Evolutionary conservation across 1,139 yeast species (phyloP).

Genomic region (Lodderomyces theae): DNA sequence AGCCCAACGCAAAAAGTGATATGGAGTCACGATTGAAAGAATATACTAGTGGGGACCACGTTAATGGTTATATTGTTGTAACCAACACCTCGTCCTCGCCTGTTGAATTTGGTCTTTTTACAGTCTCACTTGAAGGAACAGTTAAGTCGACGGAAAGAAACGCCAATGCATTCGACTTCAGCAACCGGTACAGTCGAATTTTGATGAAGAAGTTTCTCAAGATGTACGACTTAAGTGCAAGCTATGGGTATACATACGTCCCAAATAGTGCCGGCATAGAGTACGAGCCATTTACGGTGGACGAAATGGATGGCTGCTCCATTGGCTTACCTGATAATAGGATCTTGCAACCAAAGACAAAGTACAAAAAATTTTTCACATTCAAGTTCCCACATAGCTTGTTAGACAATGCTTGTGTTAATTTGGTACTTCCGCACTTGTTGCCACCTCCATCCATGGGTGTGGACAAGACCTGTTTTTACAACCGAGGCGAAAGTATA

Average conservation of each 20-base stretch:
- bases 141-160: conserved; percentile 34
- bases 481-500: conserved; percentile 33
- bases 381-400: conserved; percentile 60
- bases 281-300: conserved; percentile 43
- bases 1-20: conserved; percentile 33
- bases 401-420: conserved; percentile 57
- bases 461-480: conserved; percentile 44
- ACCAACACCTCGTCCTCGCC: conserved; percentile 39
- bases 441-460: conserved; percentile 69
- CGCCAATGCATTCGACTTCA: conserved; percentile 15
- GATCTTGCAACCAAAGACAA: conserved; percentile 46
- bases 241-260: conserved; percentile 41
- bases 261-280: conserved; percentile 52
- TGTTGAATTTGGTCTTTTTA: conserved; percentile 44
- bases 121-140: conserved; percentile 48
- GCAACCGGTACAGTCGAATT: conserved; percentile 27
- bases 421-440: conserved; percentile 51
- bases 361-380: conserved; percentile 61
- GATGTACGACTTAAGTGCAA: conserved; percentile 49
- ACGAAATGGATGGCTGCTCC: conserved; percentile 44
- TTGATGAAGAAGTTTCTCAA: conserved; percentile 44
- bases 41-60: conserved; percentile 41
- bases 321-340: conserved; percentile 55
- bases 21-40: conserved; percentile 45
- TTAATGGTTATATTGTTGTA: conserved; percentile 38